Base-by-base conservation (phyloP, 352 stramenopile species). In the Globisporangium heterothallicum region DNA sequence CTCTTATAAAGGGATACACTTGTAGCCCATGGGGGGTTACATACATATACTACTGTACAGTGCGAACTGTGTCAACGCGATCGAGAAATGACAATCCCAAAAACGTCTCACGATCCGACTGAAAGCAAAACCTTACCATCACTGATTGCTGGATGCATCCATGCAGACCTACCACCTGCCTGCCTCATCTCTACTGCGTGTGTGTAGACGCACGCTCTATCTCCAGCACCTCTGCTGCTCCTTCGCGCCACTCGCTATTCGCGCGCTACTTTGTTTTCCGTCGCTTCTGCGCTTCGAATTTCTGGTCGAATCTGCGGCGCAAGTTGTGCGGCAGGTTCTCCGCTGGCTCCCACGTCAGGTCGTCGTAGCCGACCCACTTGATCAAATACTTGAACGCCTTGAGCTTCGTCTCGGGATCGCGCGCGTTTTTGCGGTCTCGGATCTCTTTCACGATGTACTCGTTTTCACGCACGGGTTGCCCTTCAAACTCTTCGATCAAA, bases 311-410 rank as follows among this genome's bases (percentile, higher is more conserved):
- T 56, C 86, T 92, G 47, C 78, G 76, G 18, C 81, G 76, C 16
- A 92, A 42, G 40, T 87, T 92, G 58, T 86, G 80, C 18, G 80
- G 80, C 24, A 92, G 46, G 59, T 92, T 92, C 25, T 87, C 72
- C 0, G 76, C 70, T 0, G 80, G 80, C 43, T 92, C 80, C 80
- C 80, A 92, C 42, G 80, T 92, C 52, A 72, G 57, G 6, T 92
- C 78, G 7, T 88, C 77, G 65, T 92, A 92, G 53, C 81, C 78
- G 36, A 92, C 72, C 81, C 81, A 92, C 60, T 90, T 90, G 61
- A 92, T 79, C n/a, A 84, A 70, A 65, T 90, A 92, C 63, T 88
- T 71, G 53, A 85, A 73, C 24, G 64, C 84, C 63, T 86, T 87
- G 50, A 92, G 72, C 38, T 62, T 70, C 36, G 76, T 92, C 21